Evolutionary conservation across 495 filamentous ascomycete genomes (phyloP).

Genomic region (Hyphodiscus hymeniophilus): DNA sequence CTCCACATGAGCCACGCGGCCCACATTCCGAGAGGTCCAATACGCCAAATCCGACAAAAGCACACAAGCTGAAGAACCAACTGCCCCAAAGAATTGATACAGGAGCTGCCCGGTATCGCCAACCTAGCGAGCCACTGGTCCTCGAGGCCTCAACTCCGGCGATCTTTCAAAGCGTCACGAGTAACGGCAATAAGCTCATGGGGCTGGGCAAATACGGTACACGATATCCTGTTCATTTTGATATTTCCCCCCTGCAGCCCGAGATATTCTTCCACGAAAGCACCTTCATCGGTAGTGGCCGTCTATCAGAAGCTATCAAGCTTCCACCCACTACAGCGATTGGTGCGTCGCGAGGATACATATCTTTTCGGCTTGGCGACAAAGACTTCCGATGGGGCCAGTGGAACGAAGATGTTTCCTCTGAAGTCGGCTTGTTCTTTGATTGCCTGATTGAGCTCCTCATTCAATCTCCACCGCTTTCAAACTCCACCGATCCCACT

Average conservation of each 20-base stretch:
- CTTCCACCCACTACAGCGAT: conserved; percentile 21
- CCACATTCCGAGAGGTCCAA: conserved; percentile 15
- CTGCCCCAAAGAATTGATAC: conserved; percentile 45
- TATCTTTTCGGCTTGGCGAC: conserved; percentile 37
- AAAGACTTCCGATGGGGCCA: conserved; percentile 51
- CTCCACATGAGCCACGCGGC: conserved; percentile 25
- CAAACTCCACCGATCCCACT: neutral
- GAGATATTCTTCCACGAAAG: conserved; percentile 70
- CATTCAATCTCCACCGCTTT: conserved; percentile 4
- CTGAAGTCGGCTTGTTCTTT: conserved; percentile 54
- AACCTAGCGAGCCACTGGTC: conserved; percentile 38
- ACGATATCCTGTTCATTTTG: conserved; percentile 68
- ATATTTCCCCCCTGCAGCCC: conserved; percentile 52
- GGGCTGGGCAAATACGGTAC: conserved; percentile 54
- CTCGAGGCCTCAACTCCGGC: conserved; percentile 24
- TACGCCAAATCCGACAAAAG: conserved; percentile 5
- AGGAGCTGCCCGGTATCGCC: conserved; percentile 37
- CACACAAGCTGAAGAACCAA: conserved; percentile 33
- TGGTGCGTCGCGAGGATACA: conserved; percentile 20
- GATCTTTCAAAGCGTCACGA: conserved; percentile 12
- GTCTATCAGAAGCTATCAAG: conserved; percentile 44
- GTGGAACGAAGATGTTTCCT: conserved; percentile 64
- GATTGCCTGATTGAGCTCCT: conserved; percentile 43
- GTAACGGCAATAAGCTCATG: conserved; percentile 35
- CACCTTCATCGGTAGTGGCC: conserved; percentile 70